Base-by-base conservation (phyloP, 2,329 filamentous ascomycete species). In the Emmonsiellopsis sp. region DNA sequence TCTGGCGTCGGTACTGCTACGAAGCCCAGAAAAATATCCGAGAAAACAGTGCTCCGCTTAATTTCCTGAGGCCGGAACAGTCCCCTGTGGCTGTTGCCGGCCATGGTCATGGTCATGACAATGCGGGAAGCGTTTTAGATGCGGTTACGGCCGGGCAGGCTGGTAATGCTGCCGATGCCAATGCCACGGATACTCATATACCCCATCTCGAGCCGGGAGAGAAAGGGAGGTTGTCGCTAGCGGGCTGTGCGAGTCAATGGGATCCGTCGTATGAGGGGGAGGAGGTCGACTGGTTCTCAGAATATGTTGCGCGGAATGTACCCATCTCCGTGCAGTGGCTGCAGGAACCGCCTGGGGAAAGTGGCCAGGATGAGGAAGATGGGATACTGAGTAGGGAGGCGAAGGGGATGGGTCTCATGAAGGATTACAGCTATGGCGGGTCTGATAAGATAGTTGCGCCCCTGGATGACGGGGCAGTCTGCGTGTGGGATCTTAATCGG, bases 391-490 rank as follows among this genome's bases (percentile, higher is more conserved):
- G 74, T 31, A 71, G 82, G 37, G 89, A 94, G 63, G 83, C 84
- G 6, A 83, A 86, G 38, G 90, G 90, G 0, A 75, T 90, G 61
- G 87, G 85, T 0, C 65, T 93, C 7, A 84, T 85, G 53, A 76
- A 78, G 6, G 78, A 79, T 16, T 73, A 73, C 61, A 73, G 70
- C 20, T 74, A 76, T 1, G 76, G 75, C 35, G 71, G 75, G n/a
- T 70, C 79, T 15, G 74, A 80, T 26, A 75, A 84, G 52, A 83
- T 88, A 0, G 78, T 95, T 13, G 85, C 86, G 0, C 89, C 90
- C 2, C 74, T 95, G 7, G 89, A 94, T 54, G 88, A 96, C 65
- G 90, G 90, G 0, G 89, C 87, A 50, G 79, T 96, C n/a, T 88
- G 85, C 61, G 71, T 95, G 6, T 96, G 90, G 90, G 87, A 95